Conservation (phyloP, 202 grass and related monocot species). For the Hordeum pubiflorum region DNA sequence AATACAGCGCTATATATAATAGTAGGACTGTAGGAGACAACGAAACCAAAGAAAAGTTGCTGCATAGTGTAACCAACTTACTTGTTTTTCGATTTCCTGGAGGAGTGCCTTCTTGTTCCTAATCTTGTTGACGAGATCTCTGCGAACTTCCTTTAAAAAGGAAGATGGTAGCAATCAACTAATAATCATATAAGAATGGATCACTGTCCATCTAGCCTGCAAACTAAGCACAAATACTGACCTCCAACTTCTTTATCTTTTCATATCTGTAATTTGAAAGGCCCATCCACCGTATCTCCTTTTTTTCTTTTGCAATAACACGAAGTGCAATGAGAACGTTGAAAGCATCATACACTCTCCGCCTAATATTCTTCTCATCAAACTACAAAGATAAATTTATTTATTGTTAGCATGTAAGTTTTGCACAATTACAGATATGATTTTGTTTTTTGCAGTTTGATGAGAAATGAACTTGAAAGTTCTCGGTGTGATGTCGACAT, state of each 20-base stretch:
- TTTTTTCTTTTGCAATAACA: slow-evolving; percentile 88
- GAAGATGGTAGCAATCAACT: slow-evolving; percentile 10
- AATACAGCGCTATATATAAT: not conserved
- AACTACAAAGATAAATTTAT: slow-evolving; percentile 49
- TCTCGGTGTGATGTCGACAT: not conserved
- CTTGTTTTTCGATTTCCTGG: slow-evolving; percentile 82
- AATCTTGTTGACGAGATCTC: slow-evolving; percentile 48
- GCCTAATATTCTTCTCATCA: slow-evolving; percentile 93
- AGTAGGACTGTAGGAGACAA: slow-evolving; percentile 29
- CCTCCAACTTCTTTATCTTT: slow-evolving; percentile 63
- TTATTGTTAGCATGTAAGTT: slow-evolving; percentile 9
- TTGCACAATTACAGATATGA: not conserved
- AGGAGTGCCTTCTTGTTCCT: slow-evolving; percentile 71
- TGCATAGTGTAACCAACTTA: slow-evolving; percentile 30
- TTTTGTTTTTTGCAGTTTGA: not conserved
- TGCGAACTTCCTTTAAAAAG: slow-evolving; percentile 53
- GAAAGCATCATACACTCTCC: slow-evolving; percentile 95
- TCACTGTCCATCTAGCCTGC: not conserved
- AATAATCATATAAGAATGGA: not conserved
- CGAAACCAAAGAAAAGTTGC: slow-evolving; percentile 23
- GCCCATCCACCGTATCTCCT: slow-evolving; percentile 91
- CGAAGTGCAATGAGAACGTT: slow-evolving; percentile 90
- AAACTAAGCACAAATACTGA: slow-evolving; percentile 40
- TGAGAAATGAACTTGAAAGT: not conserved
- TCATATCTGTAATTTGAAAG: slow-evolving; percentile 58